Percentiles rank a stretch among this genome's conserved stretches.
Conservation (phyloP, 2,329 filamentous ascomycete species). For the Basipetospora chlamydospora region DNA sequence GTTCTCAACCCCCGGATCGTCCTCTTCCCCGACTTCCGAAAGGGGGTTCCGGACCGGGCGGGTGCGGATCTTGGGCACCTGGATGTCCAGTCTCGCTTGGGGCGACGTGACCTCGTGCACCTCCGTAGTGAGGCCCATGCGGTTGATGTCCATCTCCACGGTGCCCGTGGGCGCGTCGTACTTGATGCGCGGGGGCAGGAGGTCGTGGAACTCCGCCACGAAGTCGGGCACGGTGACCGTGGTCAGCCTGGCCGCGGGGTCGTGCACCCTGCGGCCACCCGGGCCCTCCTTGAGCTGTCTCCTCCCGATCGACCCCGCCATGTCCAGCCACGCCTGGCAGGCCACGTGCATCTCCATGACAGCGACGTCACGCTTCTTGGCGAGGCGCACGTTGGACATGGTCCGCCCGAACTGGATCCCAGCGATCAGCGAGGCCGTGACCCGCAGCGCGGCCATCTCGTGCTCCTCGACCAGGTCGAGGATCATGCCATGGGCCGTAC, state of each 20-base stretch:
- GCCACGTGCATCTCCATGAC: not conserved
- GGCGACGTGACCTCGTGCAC: too few relatives aligned
- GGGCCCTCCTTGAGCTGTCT: too few relatives aligned
- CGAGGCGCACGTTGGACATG: conserved; percentile 8
- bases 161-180: not conserved
- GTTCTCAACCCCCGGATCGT: too few relatives aligned
- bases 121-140: too few relatives aligned
- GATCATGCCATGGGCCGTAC: conserved; percentile 10
- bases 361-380: not conserved
- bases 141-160: too few relatives aligned
- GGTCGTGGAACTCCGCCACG: conserved; percentile 31
- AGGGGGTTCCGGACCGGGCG: too few relatives aligned
- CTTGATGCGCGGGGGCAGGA: conserved; percentile 20
- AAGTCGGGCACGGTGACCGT: conserved; percentile 22
- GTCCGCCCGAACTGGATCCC: not conserved
- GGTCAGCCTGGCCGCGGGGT: not conserved
- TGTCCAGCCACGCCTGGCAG: not conserved
- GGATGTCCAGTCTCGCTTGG: too few relatives aligned
- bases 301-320: too few relatives aligned
- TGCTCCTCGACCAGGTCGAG: conserved; percentile 9
- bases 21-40: too few relatives aligned
- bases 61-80: too few relatives aligned
- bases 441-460: conserved; percentile 11
- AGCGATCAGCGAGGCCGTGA: conserved; percentile 6
- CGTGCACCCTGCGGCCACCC: not conserved